Base-by-base conservation (phyloP, 1,284 basidiomycete species). In the Rugosomyces carneus region DNA sequence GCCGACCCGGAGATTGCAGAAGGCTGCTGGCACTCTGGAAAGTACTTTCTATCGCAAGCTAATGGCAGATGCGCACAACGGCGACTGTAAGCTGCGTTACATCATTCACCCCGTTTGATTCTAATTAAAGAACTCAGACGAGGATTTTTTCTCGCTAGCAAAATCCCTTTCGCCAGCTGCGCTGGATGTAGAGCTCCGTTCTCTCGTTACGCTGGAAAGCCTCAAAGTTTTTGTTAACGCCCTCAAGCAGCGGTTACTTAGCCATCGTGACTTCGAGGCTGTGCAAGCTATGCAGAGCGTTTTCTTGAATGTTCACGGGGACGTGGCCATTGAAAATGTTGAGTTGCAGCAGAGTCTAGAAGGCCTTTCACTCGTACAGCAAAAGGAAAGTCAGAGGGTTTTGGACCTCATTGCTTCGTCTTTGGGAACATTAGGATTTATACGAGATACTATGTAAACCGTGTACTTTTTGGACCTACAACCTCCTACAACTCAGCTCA, bases 181-280 rank as follows among this genome's bases (percentile, higher is more conserved):
- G 1, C 74, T 94, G 39, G 95, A 99, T 62, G 70, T 93, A 16
- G 95, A 98, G 62, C 72, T 99, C 13, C 90, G 92, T 9, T 86
- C 87, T 1, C 67, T 93, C 40, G 69, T 78, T n/a, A 76, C 81
- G 3, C 66, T 87, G 21, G 73, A 83, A 40, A 75, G 80, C 45
- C 71, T 94, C 16, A 68, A 67, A 0, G 65, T 75, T 4, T 96
- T 98, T 68, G 66, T 96, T 31, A 68, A 73, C 45, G 88, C 91
- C 0, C 73, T 99, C 15, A 76, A 75, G 2, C 75, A 72, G 44
- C 81, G 95, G 2, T 71, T 99, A 19, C 65, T 66, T 35, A 87
- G 86, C 13, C 89, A 86, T 57, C 78, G 81, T 41, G 95, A 99
- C 65, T 99, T 95, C 60, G 95, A 99, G 65, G 93, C 92, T 7